These are phyloP conservation scores for Geotrichum restrictum DNA, from an alignment of 1,139 yeast species.

Conservation along the genomic window DNA sequence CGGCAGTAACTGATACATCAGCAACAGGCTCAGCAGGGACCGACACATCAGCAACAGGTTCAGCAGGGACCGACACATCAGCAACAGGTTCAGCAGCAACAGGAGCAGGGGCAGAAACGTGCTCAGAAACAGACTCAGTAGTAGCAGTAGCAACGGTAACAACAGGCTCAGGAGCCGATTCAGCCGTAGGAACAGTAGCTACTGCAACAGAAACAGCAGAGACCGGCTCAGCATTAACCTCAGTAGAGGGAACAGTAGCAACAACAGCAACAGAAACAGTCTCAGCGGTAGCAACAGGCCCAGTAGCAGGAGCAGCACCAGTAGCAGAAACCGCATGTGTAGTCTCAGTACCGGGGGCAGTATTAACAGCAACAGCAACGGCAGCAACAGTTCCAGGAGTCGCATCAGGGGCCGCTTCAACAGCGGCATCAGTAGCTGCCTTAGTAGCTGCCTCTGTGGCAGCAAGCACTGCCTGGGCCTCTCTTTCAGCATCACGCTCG, in stretches of 20 bases:
- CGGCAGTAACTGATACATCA: not conserved
- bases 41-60: not conserved
- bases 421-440: not conserved
- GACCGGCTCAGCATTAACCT: conserved; percentile 4
- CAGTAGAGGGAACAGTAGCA: conserved; percentile 1
- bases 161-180: not conserved
- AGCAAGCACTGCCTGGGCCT: not conserved
- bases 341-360: too few relatives aligned
- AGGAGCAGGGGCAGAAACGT: not conserved
- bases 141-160: not conserved
- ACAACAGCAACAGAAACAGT: not conserved
- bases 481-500: conserved; percentile 15
- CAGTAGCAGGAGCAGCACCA: conserved; percentile 1
- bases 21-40: conserved; percentile 3
- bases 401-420: not conserved
- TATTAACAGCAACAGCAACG: not conserved
- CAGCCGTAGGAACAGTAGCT: not conserved
- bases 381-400: too few relatives aligned
- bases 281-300: not conserved
- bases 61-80: not conserved
- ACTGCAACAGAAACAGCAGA: not conserved
- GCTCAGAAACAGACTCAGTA: not conserved
- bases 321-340: not conserved
- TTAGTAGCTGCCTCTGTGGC: not conserved
- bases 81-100: not conserved